Evolutionary conservation across 1,139 yeast species (phyloP), one percentile per base, ranked within the genome.

Genomic region (Suhomyces choctaworum): DNA sequence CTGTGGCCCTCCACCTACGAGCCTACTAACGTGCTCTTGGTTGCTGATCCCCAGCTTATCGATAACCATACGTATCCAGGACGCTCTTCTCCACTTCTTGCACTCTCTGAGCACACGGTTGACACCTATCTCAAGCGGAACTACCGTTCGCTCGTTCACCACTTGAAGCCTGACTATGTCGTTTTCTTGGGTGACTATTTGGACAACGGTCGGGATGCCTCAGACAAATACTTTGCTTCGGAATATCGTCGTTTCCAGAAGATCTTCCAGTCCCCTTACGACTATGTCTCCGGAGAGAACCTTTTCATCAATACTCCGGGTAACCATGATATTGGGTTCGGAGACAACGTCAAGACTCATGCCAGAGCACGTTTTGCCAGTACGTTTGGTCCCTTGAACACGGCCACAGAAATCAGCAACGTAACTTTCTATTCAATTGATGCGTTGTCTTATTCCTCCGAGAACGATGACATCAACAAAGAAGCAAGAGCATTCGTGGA

Each of bases 301-400:
- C 54, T 54, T 50, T 60, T 64, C 37, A 45, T 55, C 7, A 66
- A 69, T 37, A 56, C 73, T 1, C 76, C 80, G 0, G 82, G 82
- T 2, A 76, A 76, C 47, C 82, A 76, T 48, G 82, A 76, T 53
- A 67, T 76, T 25, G 82, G 82, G 1, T 72, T 69, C 54, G 78
- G 73, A 6, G 62, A 74, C 46, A 70, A 70, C 7, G 78, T 76
- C 16, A 63, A 65, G 20, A 13, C 49, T 4, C 47, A 56, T 7
- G 56, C 72, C n/a, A 46, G 73, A 22, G 51, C 51, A 2, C 53
- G 80, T 29, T 76, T 73, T 40, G 45, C 42, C 16, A 35, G 52
- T 12, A 51, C 54, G 16, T 76, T 75, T 50, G 81, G 78, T 3
- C 36, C 45, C 4, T 56, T 73, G 2, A 76, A 76, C 47, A 39